These are phyloP conservation scores for Aspergillus piperis DNA, from an alignment of 2,329 filamentous ascomycete species.

Conservation along the genomic window DNA sequence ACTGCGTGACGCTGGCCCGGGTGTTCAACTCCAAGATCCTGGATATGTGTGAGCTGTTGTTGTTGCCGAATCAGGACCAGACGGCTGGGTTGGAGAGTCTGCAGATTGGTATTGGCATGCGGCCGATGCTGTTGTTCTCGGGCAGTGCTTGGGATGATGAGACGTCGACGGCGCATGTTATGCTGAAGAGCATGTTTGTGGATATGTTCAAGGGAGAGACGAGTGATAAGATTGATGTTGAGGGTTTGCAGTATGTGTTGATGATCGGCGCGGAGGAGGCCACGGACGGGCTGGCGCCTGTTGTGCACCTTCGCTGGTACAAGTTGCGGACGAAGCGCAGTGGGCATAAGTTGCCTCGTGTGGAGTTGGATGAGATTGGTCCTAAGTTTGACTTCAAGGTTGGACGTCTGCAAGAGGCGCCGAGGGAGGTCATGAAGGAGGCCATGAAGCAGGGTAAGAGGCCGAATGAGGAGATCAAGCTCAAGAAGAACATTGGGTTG, in stretches of 20 bases:
- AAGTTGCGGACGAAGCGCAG: conserved; percentile 82
- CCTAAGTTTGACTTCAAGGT: conserved; percentile 90
- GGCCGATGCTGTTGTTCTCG: conserved; percentile 88
- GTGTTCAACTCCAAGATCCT: conserved; percentile 84
- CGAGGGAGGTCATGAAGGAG: conserved; percentile 79
- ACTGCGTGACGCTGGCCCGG: conserved; percentile 79
- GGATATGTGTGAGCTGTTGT: conserved; percentile 90
- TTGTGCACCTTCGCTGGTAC: conserved; percentile 74
- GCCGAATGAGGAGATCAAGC: conserved; percentile 53
- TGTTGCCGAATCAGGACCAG: conserved; percentile 66
- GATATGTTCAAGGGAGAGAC: conserved; percentile 90
- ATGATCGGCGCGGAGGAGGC: conserved; percentile 74
- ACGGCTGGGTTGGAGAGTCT: conserved; percentile 55
- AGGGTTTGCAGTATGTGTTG: conserved; percentile 89
- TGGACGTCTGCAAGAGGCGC: conserved; percentile 76
- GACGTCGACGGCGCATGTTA: conserved; percentile 74
- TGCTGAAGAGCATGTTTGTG: conserved; percentile 81
- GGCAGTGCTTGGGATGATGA: conserved; percentile 85
- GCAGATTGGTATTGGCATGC: conserved; percentile 71
- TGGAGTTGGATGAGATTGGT: conserved; percentile 94
- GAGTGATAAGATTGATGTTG: conserved; percentile 83
- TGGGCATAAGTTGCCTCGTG: conserved; percentile 81
- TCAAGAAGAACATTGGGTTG: conserved; percentile 95
- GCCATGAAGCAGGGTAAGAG: conserved; percentile 83
- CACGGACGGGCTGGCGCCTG: conserved; percentile 41